phyloP scores from a whole-genome alignment of 352 stramenopile genomes.

The Globisporangium nunn region DNA sequence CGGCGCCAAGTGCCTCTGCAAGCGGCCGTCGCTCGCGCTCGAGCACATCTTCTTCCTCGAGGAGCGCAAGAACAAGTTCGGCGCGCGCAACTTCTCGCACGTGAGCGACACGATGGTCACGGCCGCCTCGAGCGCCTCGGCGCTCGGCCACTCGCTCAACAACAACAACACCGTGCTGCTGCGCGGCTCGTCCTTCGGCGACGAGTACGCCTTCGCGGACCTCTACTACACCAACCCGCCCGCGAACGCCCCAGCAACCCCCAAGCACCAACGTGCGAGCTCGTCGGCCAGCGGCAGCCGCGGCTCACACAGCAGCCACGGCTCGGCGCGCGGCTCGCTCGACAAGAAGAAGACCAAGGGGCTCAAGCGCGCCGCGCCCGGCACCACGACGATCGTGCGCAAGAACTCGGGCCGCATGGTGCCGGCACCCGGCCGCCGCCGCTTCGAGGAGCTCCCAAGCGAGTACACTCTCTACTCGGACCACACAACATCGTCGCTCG shows the following conservation, averaged over 20 bases:
- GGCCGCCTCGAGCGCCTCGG: slow-evolving; percentile 9
- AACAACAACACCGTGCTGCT: slow-evolving; percentile 39
- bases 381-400: slow-evolving; percentile 24
- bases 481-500: slow-evolving; percentile 10
- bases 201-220: slow-evolving; percentile 25
- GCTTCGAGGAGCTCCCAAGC: slow-evolving; percentile 19
- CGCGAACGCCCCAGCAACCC: background rate
- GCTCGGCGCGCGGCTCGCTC: slow-evolving; percentile 4
- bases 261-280: background rate
- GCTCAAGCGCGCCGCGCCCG: slow-evolving; percentile 3
- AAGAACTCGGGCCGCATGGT: slow-evolving; percentile 53
- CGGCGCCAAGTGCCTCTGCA: slow-evolving; percentile 62
- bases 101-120: slow-evolving; percentile 63
- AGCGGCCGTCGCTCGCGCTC: slow-evolving; percentile 56
- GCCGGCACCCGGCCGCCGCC: slow-evolving; percentile 12
- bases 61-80: slow-evolving; percentile 75
- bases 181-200: slow-evolving; percentile 21
- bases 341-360: slow-evolving; percentile 4
- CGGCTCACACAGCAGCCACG: slow-evolving; percentile 8
- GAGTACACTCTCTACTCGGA: slow-evolving; percentile 26
- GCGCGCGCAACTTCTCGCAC: slow-evolving; percentile 72
- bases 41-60: slow-evolving; percentile 81
- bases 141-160: slow-evolving; percentile 13
- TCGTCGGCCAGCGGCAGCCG: slow-evolving; percentile 1
- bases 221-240: slow-evolving; percentile 20